Conservation (phyloP, 805 yeast genomes). For the Saturnispora hagleri region DNA sequence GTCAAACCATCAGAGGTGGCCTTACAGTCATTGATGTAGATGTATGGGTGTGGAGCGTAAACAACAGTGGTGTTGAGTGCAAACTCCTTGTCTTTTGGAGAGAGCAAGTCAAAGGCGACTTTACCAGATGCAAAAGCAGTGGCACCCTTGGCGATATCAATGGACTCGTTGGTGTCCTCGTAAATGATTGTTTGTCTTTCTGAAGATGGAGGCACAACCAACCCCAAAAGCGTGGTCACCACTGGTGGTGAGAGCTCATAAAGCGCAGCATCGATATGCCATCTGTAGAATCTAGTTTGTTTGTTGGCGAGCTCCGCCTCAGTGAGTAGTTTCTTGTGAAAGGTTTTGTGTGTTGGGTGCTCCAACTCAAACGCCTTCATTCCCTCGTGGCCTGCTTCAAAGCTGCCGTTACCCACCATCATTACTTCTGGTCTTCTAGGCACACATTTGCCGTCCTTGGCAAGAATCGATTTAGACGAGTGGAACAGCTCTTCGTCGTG, state of each 20-base stretch:
- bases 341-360: constrained; percentile 77
- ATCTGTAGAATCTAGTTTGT: constrained; percentile 77
- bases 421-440: constrained; percentile 85
- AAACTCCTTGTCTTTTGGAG: constrained; percentile 61
- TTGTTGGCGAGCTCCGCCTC: constrained; percentile 54
- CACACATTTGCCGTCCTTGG: constrained; percentile 72
- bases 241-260: constrained; percentile 82
- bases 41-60: constrained; percentile 90
- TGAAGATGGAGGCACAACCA: constrained; percentile 64
- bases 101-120: constrained; percentile 57
- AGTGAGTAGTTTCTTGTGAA: constrained; percentile 61
- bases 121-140: constrained; percentile 87
- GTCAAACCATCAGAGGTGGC: constrained; percentile 85
- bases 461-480: constrained; percentile 56
- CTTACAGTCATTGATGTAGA: constrained; percentile 67
- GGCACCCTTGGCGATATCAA: constrained; percentile 73
- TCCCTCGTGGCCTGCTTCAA: constrained; percentile 35
- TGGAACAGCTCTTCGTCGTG: constrained; percentile 70
- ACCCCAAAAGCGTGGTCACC: constrained; percentile 76
- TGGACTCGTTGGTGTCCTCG: constrained; percentile 54
- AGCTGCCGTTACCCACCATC: constrained; percentile 75
- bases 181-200: constrained; percentile 58
- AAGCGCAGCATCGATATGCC: constrained; percentile 91
- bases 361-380: constrained; percentile 49
- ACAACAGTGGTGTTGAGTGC: constrained; percentile 75